Base-by-base conservation (phyloP, 768 basidiomycete genomes). In the Mycena filopes region DNA sequence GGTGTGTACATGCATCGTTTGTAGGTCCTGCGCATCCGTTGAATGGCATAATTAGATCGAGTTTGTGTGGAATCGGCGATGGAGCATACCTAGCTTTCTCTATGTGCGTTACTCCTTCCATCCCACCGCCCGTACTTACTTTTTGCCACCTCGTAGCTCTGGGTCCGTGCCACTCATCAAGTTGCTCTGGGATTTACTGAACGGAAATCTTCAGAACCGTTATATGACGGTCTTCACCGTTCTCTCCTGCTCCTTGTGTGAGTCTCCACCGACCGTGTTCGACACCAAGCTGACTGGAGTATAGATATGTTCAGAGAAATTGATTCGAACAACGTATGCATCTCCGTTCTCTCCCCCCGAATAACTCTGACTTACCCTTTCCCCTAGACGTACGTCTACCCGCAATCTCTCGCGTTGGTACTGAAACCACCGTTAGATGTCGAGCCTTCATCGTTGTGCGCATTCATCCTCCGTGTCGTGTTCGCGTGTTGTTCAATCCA, bases 1-100 rank as follows among this genome's bases (percentile, higher is more conserved):
- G 45, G 56, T 58, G 12, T 20, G 56, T 29, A n/a, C 15, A 1
- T 12, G 5, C 13, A 21, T 13, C 13, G 21, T 53, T 1, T 6
- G 28, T 36, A 2, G 15, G 15, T 36, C 15, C 36, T 36, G 36
- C 36, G n/a, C n/a, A n/a, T n/a, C n/a, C n/a, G n/a, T n/a, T n/a
- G n/a, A 36, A 15, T 36, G 36, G 18, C 2, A 5, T 31, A 11
- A 23, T 23, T 23, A 57, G 56, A 25, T 58, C 5, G 18, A 58
- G 33, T 58, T 58, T 28, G 56, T 58, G 7, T 58, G 56, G 56
- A 36, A n/a, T 23, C 46, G 31, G 38, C 45, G 23, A 48, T 58
- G 56, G 56, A 58, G 56, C 33, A 10, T 58, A 25, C 45, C 56
- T 3, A 58, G 46, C 56, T n/a, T 47, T 8, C 41, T 58, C 36